These are phyloP conservation scores for Zea mays DNA, from an alignment of 176 grass and related monocot genomes.

Conservation along the genomic window Zm-B73-REFERENCE-NAM-5.0 NC_050103.1:6363501-6364000, in stretches of 20 bases:
- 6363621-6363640: conserved; percentile 25
- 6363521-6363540: conserved; percentile 70
- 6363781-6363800: conserved; percentile 17
- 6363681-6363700: conserved; percentile 13
- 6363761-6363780: conserved; percentile 35
- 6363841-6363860: conserved; percentile 40
- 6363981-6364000: too few relatives aligned
- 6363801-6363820: conserved; percentile 50
- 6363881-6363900: too few relatives aligned
- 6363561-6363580: conserved; percentile 18
- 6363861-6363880: conserved; percentile 48
- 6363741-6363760: conserved; percentile 44
- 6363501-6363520: conserved; percentile 43
- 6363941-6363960: too few relatives aligned
- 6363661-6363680: conserved; percentile 15
- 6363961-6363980: too few relatives aligned
- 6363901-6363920: too few relatives aligned
- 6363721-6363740: conserved; percentile 13
- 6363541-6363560: conserved; percentile 25
- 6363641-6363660: conserved; percentile 42
- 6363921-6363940: too few relatives aligned
- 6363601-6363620: conserved; percentile 65
- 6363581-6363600: conserved; percentile 65
- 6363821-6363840: conserved; percentile 39
- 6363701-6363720: conserved; percentile 10